Evolutionary conservation across 129 eudicot genomes (phyloP).

Genomic region (Heracleum sosnowskyi): DNA sequence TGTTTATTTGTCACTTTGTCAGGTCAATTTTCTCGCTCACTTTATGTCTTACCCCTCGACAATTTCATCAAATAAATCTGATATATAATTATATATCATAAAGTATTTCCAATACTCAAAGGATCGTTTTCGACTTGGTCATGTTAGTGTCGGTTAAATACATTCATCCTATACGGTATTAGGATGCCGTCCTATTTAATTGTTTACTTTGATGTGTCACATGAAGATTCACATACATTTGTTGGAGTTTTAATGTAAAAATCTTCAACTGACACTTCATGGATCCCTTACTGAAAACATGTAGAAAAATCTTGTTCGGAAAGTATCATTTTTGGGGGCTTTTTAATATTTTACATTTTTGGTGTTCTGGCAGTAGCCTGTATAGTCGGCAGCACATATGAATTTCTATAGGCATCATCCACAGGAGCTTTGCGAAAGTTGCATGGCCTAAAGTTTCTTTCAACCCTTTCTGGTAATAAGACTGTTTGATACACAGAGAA

Average conservation of each 20-base stretch:
- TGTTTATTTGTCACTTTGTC: neutral
- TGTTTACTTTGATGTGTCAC: neutral
- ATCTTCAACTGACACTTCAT: neutral
- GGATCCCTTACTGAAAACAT: neutral
- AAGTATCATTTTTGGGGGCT: neutral
- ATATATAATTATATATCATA: neutral
- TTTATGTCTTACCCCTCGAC: neutral
- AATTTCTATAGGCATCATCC: neutral
- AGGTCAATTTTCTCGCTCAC: neutral
- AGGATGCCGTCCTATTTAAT: neutral
- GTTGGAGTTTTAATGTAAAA: neutral
- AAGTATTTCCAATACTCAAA: neutral
- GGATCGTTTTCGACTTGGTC: neutral
- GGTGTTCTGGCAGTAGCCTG: neutral
- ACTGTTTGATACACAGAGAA: neutral
- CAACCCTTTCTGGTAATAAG: neutral
- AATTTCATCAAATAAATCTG: neutral
- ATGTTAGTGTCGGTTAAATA: neutral
- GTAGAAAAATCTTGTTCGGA: neutral
- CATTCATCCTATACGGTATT: neutral
- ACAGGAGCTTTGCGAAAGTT: neutral
- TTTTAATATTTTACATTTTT: neutral
- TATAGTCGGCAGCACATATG: neutral
- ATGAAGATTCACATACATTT: neutral
- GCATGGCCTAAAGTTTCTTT: neutral